Percentiles rank a stretch among this genome's conserved stretches.
Evolutionary conservation across 371 early-diverging fungal genomes (phyloP).

Genomic region (Mortierella sp.): DNA sequence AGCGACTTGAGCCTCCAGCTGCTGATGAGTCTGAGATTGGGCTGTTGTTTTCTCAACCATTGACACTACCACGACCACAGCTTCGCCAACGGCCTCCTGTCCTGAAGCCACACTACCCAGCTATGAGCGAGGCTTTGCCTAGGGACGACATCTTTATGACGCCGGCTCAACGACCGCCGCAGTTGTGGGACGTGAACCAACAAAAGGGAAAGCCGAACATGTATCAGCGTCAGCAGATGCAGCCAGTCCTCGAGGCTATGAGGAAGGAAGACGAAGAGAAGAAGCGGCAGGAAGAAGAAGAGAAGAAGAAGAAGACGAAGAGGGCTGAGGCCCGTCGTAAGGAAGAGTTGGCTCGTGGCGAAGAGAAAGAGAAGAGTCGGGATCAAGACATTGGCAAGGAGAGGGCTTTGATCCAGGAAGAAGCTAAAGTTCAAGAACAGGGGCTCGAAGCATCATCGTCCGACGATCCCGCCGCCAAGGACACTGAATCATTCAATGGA

Average conservation of each 20-base stretch:
- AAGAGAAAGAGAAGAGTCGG: not conserved
- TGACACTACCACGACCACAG: not conserved
- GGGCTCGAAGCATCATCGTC: too few species aligned
- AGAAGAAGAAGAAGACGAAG: not conserved
- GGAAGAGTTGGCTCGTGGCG: too few species aligned
- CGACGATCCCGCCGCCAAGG: too few species aligned
- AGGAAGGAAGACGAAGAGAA: constrained; percentile 1
- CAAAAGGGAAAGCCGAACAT: constrained; percentile 15
- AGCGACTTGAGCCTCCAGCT: too few species aligned
- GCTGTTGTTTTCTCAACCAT: not conserved
- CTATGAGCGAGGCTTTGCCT: not conserved
- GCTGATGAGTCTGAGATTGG: too few species aligned
- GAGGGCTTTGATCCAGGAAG: too few species aligned
- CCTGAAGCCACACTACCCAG: constrained; percentile 12
- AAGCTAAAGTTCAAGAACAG: too few species aligned
- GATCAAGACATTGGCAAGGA: not conserved
- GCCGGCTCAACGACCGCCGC: constrained; percentile 33
- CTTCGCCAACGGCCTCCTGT: constrained; percentile 10
- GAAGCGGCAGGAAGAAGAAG: not conserved
- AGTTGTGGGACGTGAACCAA: constrained; percentile 11
- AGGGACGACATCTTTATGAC: constrained; percentile 11
- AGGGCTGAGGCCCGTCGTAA: too few species aligned
- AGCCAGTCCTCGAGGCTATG: not conserved
- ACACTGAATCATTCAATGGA: too few species aligned
- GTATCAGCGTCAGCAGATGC: constrained; percentile 29